phyloP scores from a whole-genome alignment of 2,329 filamentous ascomycete genomes.

The Leptoxyphium fumago region DNA sequence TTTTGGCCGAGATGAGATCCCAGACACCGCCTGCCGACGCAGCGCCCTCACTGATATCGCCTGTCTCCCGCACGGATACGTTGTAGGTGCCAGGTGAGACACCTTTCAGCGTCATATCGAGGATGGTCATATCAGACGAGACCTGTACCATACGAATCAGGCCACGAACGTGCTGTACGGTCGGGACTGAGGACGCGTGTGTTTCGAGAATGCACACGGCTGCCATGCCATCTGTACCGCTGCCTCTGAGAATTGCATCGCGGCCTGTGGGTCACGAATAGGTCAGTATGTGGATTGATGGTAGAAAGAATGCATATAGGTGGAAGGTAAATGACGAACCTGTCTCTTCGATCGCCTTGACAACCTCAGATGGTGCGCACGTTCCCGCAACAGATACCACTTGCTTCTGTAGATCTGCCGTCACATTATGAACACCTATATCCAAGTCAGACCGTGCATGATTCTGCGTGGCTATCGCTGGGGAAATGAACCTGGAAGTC shows the following conservation, averaged over 20 bases:
- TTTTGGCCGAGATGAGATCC: conserved; percentile 38
- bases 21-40: conserved; percentile 72
- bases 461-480: too few relatives aligned
- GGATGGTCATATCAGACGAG: conserved; percentile 57
- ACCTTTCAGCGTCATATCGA: conserved; percentile 78
- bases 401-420: conserved; percentile 70
- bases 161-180: conserved; percentile 60
- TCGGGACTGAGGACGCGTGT: conserved; percentile 35
- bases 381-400: conserved; percentile 76
- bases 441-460: not conserved
- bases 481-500: conserved; percentile 44
- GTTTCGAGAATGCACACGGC: conserved; percentile 95
- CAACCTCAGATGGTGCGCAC: conserved; percentile 79
- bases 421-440: conserved; percentile 64
- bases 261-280: conserved; percentile 37
- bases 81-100: conserved; percentile 67
- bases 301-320: not conserved
- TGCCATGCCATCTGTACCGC: conserved; percentile 71
- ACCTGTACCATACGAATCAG: conserved; percentile 91
- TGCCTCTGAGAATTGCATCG: conserved; percentile 87
- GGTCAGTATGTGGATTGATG: too few relatives aligned
- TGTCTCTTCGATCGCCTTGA: conserved; percentile 73
- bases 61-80: conserved; percentile 71
- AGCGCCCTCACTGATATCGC: conserved; percentile 75
- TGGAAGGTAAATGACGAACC: not conserved